Conservation (phyloP, 352 stramenopile genomes). For the Phytophthora podocarpi region DNA sequence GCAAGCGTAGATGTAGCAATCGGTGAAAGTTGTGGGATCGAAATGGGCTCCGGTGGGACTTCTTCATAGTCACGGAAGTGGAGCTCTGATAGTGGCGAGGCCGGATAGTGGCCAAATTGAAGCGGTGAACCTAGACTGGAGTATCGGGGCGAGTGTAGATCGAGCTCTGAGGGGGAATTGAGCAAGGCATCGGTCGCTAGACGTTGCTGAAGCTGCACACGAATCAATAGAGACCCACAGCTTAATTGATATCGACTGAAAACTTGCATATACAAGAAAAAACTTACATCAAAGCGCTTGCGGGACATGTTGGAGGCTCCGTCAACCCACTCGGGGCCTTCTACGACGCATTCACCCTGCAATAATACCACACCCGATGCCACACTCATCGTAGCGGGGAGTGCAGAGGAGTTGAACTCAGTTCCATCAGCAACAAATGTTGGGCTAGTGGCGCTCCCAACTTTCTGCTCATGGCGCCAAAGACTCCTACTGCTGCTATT, state of each 20-base stretch:
- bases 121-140: constrained; percentile 22
- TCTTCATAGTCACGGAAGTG: constrained; percentile 44
- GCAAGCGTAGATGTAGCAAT: constrained; percentile 37
- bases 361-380: constrained; percentile 46
- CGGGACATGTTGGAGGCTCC: constrained; percentile 59
- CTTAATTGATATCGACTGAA: too few species aligned
- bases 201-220: constrained; percentile 57
- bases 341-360: constrained; percentile 45
- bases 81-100: constrained; percentile 14
- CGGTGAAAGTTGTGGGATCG: constrained; percentile 40
- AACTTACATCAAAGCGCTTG: constrained; percentile 72
- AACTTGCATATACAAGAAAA: too few species aligned
- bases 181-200: constrained; percentile 53
- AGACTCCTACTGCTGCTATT: constrained; percentile 23
- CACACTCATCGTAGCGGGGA: constrained; percentile 40
- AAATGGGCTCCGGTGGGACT: constrained; percentile 45
- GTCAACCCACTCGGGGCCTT: constrained; percentile 50
- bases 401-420: constrained; percentile 25
- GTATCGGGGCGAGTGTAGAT: constrained; percentile 8
- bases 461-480: constrained; percentile 34
- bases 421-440: constrained; percentile 27
- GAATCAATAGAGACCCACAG: background rate
- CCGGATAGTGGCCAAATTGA: constrained; percentile 11
- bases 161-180: constrained; percentile 32
- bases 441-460: constrained; percentile 10